Evolutionary conservation across 2,329 filamentous ascomycete genomes (phyloP).

Genomic region (Mycogone perniciosa): DNA sequence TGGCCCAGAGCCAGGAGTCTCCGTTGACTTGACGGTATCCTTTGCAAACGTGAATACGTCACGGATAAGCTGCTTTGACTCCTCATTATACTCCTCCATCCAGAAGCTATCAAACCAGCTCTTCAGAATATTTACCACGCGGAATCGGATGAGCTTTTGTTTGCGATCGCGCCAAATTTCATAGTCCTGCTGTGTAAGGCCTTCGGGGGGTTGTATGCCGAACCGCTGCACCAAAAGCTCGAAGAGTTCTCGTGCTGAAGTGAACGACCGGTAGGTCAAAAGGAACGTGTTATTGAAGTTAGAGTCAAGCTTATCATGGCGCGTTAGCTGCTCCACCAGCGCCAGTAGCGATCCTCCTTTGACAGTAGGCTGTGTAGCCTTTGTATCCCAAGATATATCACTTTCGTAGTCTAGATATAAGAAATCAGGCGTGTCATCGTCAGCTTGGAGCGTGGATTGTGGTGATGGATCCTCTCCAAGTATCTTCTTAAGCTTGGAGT

Average conservation of each 20-base stretch:
- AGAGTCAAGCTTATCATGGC: constrained; percentile 91
- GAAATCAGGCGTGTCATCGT: constrained; percentile 78
- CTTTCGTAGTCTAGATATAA: constrained; percentile 80
- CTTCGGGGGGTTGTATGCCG: constrained; percentile 83
- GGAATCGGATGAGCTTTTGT: constrained; percentile 91
- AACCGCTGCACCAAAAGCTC: constrained; percentile 89
- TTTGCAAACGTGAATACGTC: constrained; percentile 87
- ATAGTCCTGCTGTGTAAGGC: constrained; percentile 67
- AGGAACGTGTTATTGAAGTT: constrained; percentile 98
- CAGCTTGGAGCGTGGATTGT: constrained; percentile 38
- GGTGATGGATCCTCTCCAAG: constrained; percentile 59
- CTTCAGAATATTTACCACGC: constrained; percentile 95
- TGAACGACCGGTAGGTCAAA: constrained; percentile 93
- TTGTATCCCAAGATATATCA: constrained; percentile 85
- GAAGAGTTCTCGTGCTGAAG: constrained; percentile 81
- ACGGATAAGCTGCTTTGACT: constrained; percentile 76
- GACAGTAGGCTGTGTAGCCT: constrained; percentile 66
- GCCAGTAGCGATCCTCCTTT: constrained; percentile 86
- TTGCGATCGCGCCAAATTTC: constrained; percentile 89
- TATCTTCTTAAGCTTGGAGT: constrained; percentile 59
- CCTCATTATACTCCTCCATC: constrained; percentile 90
- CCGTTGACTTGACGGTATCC: constrained; percentile 86
- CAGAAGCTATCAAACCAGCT: constrained; percentile 98
- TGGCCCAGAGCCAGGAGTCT: constrained; percentile 80
- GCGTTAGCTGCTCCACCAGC: constrained; percentile 88